Percentiles rank a stretch among this genome's conserved stretches.
Evolutionary conservation across 768 basidiomycete genomes (phyloP).

Genomic region (Trametes gibbosa): DNA sequence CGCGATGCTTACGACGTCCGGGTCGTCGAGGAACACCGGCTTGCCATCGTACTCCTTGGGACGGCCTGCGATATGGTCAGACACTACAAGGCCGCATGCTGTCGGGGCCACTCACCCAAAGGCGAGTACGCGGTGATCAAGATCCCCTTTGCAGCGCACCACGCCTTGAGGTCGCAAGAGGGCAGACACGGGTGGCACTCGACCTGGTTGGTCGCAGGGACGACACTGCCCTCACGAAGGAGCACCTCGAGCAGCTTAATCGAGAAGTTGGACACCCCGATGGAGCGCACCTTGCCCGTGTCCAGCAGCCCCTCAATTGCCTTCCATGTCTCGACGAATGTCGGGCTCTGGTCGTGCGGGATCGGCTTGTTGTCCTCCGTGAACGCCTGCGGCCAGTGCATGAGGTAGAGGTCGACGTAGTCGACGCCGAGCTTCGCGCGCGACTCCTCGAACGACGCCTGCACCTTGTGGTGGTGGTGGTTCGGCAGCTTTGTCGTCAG

Average conservation of each 20-base stretch:
- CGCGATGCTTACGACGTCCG: constrained; percentile 23
- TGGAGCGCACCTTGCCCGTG: constrained; percentile 44
- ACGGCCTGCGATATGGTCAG: constrained; percentile 27
- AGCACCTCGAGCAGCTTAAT: constrained; percentile 42
- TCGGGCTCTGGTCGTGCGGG: constrained; percentile 27
- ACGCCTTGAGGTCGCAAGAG: constrained; percentile 46
- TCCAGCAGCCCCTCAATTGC: constrained; percentile 54
- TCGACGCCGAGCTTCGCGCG: constrained; percentile 30
- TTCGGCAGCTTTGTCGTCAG: constrained; percentile 26
- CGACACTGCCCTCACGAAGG: constrained; percentile 37
- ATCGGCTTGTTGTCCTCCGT: constrained; percentile 22
- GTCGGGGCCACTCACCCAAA: constrained; percentile 31
- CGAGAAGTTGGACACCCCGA: constrained; percentile 61
- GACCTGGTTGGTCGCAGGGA: constrained; percentile 48
- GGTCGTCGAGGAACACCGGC: constrained; percentile 34
- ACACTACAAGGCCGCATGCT: not conserved
- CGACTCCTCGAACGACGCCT: constrained; percentile 39
- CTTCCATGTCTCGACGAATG: constrained; percentile 44
- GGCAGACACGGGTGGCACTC: constrained; percentile 49
- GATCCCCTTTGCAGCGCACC: constrained; percentile 49
- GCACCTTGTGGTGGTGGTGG: constrained; percentile 35
- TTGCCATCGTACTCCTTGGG: constrained; percentile 27
- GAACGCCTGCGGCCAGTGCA: constrained; percentile 51
- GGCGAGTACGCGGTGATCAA: constrained; percentile 50
- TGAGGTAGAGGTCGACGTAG: constrained; percentile 41